A percentile compares a stretch with the other conserved stretches of the same genome.
These are phyloP conservation scores for Didymella keratinophila DNA, from an alignment of 2,329 filamentous ascomycete genomes.

Conservation along the genomic window DNA sequence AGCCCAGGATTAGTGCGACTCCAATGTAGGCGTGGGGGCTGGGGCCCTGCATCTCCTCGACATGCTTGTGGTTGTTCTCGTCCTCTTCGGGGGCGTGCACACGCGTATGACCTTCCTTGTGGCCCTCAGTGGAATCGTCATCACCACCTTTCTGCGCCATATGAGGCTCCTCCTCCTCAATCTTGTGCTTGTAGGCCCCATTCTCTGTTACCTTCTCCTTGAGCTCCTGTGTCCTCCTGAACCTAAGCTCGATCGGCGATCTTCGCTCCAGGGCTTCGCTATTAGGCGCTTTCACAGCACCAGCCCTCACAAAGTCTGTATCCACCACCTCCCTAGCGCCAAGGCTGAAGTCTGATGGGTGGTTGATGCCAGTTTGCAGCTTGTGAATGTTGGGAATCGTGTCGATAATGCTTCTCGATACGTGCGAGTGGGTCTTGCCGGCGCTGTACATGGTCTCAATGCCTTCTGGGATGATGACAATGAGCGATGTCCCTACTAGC, in stretches of 20 bases:
- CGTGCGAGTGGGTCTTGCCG: conserved; percentile 36
- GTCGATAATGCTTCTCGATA: conserved; percentile 32
- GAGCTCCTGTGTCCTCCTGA: conserved; percentile 34
- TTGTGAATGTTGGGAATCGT: conserved; percentile 36
- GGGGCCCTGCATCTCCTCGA: conserved; percentile 51
- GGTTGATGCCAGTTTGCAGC: conserved; percentile 40
- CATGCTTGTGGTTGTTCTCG: conserved; percentile 55
- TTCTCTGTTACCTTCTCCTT: conserved; percentile 33
- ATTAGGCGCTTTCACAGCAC: conserved; percentile 31
- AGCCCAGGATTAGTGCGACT: conserved; percentile 84
- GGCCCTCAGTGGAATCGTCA: conserved; percentile 50
- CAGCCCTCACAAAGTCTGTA: conserved; percentile 23
- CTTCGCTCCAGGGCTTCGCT: conserved; percentile 34
- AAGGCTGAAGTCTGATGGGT: conserved; percentile 32
- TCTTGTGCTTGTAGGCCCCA: conserved; percentile 27
- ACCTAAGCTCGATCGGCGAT: conserved; percentile 29
- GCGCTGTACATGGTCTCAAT: conserved; percentile 84
- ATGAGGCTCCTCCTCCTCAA: conserved; percentile 30
- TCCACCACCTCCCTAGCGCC: conserved; percentile 32
- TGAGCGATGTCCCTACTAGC: conserved; percentile 90
- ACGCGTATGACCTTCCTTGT: conserved; percentile 49
- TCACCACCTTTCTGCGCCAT: conserved; percentile 47
- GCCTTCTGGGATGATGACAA: conserved; percentile 97
- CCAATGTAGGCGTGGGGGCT: conserved; percentile 79
- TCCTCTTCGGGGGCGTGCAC: conserved; percentile 45